Conservation (phyloP, 108 stramenopile species). For the Nitzschia putrida region DNA sequence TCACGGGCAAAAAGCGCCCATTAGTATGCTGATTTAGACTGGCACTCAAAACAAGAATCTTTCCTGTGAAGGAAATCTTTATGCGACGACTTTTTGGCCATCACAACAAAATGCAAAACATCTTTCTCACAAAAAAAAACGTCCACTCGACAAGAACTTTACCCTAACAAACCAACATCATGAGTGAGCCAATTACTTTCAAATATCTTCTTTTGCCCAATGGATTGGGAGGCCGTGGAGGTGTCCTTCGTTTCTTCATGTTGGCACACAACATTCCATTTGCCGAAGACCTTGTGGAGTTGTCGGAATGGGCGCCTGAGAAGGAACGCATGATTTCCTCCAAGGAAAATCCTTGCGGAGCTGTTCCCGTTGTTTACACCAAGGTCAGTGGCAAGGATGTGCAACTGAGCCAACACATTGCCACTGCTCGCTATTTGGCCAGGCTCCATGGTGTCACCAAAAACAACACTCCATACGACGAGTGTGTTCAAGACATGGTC, state of each 20-base stretch:
- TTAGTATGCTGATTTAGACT: too few relatives aligned
- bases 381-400: too few relatives aligned
- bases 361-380: neutral
- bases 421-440: neutral
- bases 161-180: too few relatives aligned
- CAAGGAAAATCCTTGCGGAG: constrained; percentile 14
- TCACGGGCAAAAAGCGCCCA: too few relatives aligned
- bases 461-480: too few relatives aligned
- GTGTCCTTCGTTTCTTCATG: constrained; percentile 11
- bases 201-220: constrained; percentile 9
- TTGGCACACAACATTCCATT: constrained; percentile 10
- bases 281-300: constrained; percentile 6
- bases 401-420: constrained; percentile 12
- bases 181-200: too few relatives aligned
- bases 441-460: neutral
- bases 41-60: too few relatives aligned
- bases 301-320: neutral
- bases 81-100: too few relatives aligned
- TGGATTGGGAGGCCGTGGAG: constrained; percentile 8
- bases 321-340: constrained; percentile 1
- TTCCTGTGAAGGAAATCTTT: too few relatives aligned
- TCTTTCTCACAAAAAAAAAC: too few relatives aligned
- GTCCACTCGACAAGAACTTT: too few relatives aligned
- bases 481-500: constrained; percentile 16
- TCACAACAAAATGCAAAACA: too few relatives aligned